A percentile compares a stretch with the other conserved stretches of the same genome.
phyloP scores from a whole-genome alignment of 2,329 filamentous ascomycete species.

The Huntiella decipiens region DNA sequence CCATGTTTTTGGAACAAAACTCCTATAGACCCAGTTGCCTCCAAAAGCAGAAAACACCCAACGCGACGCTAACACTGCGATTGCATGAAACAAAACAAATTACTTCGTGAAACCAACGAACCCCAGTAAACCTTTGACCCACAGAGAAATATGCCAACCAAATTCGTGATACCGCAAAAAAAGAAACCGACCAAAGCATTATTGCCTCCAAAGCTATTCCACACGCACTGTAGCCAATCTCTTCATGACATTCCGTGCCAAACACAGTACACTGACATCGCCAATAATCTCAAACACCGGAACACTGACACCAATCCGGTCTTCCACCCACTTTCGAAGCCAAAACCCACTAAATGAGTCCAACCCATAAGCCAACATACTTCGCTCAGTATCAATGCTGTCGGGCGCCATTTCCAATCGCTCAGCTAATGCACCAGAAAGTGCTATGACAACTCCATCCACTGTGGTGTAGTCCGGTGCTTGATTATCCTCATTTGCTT shows the following conservation, averaged over 20 bases:
- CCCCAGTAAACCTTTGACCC: too few species aligned
- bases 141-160: too few species aligned
- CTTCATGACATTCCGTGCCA: slow-evolving; percentile 20
- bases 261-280: slow-evolving; percentile 22
- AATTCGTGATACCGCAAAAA: not conserved
- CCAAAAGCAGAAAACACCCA: too few species aligned
- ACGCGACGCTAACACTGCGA: too few species aligned
- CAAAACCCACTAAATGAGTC: slow-evolving; percentile 35
- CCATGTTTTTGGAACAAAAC: too few species aligned
- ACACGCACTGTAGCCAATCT: not conserved
- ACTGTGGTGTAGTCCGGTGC: not conserved
- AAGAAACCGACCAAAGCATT: not conserved
- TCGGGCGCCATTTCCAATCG: slow-evolving; percentile 24
- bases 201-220: slow-evolving; percentile 14
- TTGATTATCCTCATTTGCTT: slow-evolving; percentile 13
- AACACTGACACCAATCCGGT: slow-evolving; percentile 25
- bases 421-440: slow-evolving; percentile 15
- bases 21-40: too few species aligned
- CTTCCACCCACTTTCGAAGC: slow-evolving; percentile 30
- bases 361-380: slow-evolving; percentile 28
- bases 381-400: slow-evolving; percentile 24
- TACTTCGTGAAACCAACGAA: too few species aligned
- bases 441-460: slow-evolving; percentile 16
- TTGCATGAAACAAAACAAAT: too few species aligned
- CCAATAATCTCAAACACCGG: slow-evolving; percentile 30